phyloP scores from a whole-genome alignment of 176 grass and related monocot species.

The Oryza glaberrima region DNA sequence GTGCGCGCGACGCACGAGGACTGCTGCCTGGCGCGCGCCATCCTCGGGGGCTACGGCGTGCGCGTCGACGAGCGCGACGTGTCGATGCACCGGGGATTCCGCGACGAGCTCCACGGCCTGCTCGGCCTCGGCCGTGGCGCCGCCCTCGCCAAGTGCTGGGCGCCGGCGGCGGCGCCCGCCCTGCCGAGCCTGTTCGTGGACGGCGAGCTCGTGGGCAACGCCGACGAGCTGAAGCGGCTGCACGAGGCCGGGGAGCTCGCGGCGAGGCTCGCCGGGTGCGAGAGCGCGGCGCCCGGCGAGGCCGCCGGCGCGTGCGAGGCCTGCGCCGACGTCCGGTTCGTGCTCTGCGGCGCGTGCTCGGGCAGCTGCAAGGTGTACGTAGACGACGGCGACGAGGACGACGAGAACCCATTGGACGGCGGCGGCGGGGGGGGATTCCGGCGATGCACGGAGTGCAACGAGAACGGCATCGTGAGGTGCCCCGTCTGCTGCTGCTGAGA shows the following conservation, averaged over 20 bases:
- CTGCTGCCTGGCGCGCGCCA: slow-evolving; percentile 66
- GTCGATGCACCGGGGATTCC: slow-evolving; percentile 87
- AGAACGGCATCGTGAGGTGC: slow-evolving; percentile 93
- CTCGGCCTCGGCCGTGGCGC: slow-evolving; percentile 19
- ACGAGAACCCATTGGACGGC: neutral
- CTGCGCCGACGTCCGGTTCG: slow-evolving; percentile 82
- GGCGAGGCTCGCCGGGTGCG: slow-evolving; percentile 57
- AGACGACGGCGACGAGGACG: slow-evolving; percentile 33
- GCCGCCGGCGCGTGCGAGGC: slow-evolving; percentile 55
- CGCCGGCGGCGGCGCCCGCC: neutral
- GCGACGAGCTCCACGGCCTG: slow-evolving; percentile 62
- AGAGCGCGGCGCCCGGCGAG: slow-evolving; percentile 25
- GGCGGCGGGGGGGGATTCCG: slow-evolving; percentile 45
- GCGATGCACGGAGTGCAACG: slow-evolving; percentile 85
- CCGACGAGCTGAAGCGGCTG: slow-evolving; percentile 77
- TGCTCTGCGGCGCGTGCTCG: slow-evolving; percentile 83
- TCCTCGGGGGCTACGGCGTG: slow-evolving; percentile 75
- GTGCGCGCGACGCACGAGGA: slow-evolving; percentile 85
- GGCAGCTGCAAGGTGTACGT: slow-evolving; percentile 91
- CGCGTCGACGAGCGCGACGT: slow-evolving; percentile 91
- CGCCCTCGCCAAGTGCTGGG: slow-evolving; percentile 39
- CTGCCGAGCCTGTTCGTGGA: slow-evolving; percentile 79
- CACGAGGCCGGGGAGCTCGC: slow-evolving; percentile 77
- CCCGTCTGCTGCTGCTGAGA: slow-evolving; percentile 56
- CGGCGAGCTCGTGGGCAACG: slow-evolving; percentile 63